Base-by-base conservation (phyloP, 2,329 filamentous ascomycete species). In the Pseudogymnoascus sp. region DNA sequence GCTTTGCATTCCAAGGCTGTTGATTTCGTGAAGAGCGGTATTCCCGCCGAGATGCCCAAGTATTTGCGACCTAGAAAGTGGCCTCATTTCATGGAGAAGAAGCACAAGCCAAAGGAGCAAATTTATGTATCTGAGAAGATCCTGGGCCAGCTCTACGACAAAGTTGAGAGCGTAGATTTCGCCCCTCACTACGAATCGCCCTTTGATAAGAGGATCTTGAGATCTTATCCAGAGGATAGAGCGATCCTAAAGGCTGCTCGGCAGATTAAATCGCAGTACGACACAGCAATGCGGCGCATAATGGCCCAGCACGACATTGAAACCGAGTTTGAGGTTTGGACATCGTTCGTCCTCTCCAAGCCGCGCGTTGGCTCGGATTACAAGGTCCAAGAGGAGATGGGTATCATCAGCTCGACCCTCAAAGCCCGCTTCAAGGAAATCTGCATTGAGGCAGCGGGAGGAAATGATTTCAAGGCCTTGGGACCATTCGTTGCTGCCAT, bases 251-350 rank as follows among this genome's bases (percentile, higher is more conserved):
- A 79, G 3, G 78, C 79, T 58, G 90, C 88, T 0, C 78, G 79
- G 5, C 76, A 81, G 8, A 76, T 96, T 69, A 99, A 99, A 74
- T 71, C 70, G 0, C 78, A 87, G 31, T 97, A 97, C 67, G 94
- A 99, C 69, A 81, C 82, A 13, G 82, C 85, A 0, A 81, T 97
- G 69, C 84, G 83, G 10, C 84, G 92, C 0, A 80, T 97, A 62
- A 92, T 97, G 85, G 88, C 86, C 1, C 92, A 96, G 69, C 85
- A 92, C 67, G 88, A 89, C 44, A 89, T 97, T 62, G 76, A 78
- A 15, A 96, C 90, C 0, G 94, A 99, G 69, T 97, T 96, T 67
- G 94, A 99, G 74, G 83, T 96, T 9, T 97, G 88, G 86, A 88
- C 91, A 0, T 87, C 90, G 0, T 97, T 97, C 73, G 84, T 92